phyloP scores from a whole-genome alignment of 257 asterid genomes.

The Henckelia pumila region DNA sequence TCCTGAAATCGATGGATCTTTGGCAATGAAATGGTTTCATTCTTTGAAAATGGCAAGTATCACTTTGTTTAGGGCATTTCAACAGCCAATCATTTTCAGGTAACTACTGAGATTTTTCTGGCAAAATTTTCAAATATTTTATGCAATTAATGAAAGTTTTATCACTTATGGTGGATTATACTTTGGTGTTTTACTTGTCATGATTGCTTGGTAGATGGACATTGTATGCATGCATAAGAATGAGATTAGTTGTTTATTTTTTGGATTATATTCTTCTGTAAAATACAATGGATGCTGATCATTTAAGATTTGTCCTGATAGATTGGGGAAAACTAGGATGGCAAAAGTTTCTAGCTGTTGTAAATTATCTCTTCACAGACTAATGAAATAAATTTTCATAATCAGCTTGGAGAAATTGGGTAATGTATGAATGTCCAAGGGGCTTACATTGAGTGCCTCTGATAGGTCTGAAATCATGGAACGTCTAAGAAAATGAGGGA shows the following conservation, averaged over 20 bases:
- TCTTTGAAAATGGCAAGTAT: slow-evolving; percentile 64
- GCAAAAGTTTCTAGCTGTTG: background rate
- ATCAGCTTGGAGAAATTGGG: slow-evolving; percentile 1
- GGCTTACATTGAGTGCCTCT: background rate
- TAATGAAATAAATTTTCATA: background rate
- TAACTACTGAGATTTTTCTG: slow-evolving; percentile 32
- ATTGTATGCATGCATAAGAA: slow-evolving; percentile 10
- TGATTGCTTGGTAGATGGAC: slow-evolving; percentile 15
- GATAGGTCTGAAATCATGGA: slow-evolving; percentile 5
- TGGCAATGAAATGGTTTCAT: slow-evolving; percentile 44
- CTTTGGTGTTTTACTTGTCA: slow-evolving; percentile 19
- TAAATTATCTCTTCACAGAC: slow-evolving; percentile 7
- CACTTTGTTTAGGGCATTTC: slow-evolving; percentile 67
- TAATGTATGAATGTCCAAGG: background rate
- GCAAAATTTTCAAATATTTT: slow-evolving; percentile 19
- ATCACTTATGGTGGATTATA: background rate
- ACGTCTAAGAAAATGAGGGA: background rate
- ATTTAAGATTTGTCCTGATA: slow-evolving; percentile 7
- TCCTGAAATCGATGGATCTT: slow-evolving; percentile 40
- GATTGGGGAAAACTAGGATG: background rate
- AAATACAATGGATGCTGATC: background rate
- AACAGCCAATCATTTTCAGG: slow-evolving; percentile 86
- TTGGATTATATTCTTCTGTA: slow-evolving; percentile 8
- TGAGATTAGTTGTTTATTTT: background rate
- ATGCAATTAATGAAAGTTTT: slow-evolving; percentile 15